Conservation (phyloP, 805 yeast genomes). For the Kurtzmaniella fragi region DNA sequence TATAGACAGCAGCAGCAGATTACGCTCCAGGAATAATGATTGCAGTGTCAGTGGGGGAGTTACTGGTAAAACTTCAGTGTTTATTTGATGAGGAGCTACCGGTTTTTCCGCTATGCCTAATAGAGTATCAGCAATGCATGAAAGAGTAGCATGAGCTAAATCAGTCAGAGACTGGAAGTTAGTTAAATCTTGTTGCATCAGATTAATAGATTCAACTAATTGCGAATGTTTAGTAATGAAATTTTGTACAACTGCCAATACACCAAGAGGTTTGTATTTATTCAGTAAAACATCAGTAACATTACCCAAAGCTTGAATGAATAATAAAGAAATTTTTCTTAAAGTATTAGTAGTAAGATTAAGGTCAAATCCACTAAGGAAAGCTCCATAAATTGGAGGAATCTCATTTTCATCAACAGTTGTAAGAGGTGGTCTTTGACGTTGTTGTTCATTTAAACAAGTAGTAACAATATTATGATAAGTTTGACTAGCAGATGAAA, state of each 20-base stretch:
- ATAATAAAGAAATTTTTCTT: conserved; percentile 38
- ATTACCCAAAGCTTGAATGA: conserved; percentile 37
- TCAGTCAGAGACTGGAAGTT: neutral
- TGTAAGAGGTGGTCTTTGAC: conserved; percentile 1
- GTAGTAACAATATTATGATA: conserved; percentile 19
- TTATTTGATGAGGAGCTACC: conserved; percentile 1
- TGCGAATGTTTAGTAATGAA: conserved; percentile 9
- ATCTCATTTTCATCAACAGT: conserved; percentile 31
- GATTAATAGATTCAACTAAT: conserved; percentile 1
- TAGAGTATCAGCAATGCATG: conserved; percentile 4
- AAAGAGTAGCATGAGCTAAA: conserved; percentile 1
- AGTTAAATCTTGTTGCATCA: conserved; percentile 1
- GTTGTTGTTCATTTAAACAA: too few relatives aligned
- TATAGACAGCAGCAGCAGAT: conserved; percentile 8
- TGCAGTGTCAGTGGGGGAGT: conserved; percentile 11
- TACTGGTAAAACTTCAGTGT: conserved; percentile 1
- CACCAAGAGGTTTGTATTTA: conserved; percentile 50
- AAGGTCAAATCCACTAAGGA: conserved; percentile 42
- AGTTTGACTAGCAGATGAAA: conserved; percentile 38
- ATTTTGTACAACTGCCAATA: conserved; percentile 41
- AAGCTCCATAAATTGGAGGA: conserved; percentile 42
- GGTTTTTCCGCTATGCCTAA: conserved; percentile 1
- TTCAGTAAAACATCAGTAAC: conserved; percentile 50
- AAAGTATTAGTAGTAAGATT: conserved; percentile 34
- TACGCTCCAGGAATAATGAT: conserved; percentile 8